Percentiles rank a stretch among this genome's conserved stretches.
These are phyloP conservation scores for Phytomonas sp. DNA, from an alignment of 208 protist genomes.

Conservation along the genomic window DNA sequence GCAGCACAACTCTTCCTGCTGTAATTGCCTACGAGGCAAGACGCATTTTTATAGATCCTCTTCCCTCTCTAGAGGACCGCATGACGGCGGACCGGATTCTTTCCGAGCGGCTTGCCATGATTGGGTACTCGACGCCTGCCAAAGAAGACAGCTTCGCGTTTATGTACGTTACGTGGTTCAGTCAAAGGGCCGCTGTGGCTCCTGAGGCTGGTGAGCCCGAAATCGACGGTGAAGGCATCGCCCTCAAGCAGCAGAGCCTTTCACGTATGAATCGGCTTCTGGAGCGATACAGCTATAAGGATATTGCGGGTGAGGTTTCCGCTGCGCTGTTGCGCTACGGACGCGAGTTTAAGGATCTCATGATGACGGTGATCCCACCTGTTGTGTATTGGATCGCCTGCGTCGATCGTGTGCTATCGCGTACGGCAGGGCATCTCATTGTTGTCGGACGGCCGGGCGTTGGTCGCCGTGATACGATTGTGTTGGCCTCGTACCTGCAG, in stretches of 20 bases:
- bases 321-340: constrained; percentile 89
- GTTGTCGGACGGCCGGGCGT: constrained; percentile 90
- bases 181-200: not conserved
- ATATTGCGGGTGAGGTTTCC: constrained; percentile 67
- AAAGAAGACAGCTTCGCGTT: constrained; percentile 68
- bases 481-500: constrained; percentile 80
- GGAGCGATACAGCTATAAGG: constrained; percentile 67
- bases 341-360: constrained; percentile 90
- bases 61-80: constrained; percentile 79
- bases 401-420: constrained; percentile 85
- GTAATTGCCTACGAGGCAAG: constrained; percentile 90
- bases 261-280: constrained; percentile 19
- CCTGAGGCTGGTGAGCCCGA: not conserved
- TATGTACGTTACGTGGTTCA: constrained; percentile 88
- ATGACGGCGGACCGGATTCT: constrained; percentile 55
- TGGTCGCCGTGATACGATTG: constrained; percentile 77
- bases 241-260: not conserved
- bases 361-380: constrained; percentile 90
- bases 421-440: constrained; percentile 83
- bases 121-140: constrained; percentile 66
- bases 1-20: constrained; percentile 80
- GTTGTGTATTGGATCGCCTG: constrained; percentile 84
- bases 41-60: constrained; percentile 92
- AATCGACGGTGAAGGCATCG: not conserved
- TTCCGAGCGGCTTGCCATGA: constrained; percentile 74